Base-by-base conservation (phyloP, 2,329 filamentous ascomycete genomes). In the Catunica adiposa region DNA sequence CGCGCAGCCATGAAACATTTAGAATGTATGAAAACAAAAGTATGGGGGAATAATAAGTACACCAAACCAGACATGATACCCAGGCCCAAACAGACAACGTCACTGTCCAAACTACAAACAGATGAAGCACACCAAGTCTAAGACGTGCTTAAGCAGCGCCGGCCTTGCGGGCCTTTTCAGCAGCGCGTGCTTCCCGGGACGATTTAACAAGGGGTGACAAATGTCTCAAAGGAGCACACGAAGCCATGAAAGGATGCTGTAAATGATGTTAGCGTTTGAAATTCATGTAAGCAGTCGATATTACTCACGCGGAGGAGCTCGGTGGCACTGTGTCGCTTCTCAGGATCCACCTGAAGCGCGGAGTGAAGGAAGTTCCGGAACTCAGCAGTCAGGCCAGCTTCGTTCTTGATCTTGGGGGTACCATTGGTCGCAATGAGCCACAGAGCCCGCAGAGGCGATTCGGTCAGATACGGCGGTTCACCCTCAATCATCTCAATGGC, bases 401-500 rank as follows among this genome's bases (percentile, higher is more conserved):
- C 88, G 61, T 96, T 89, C 71, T 97, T 97, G 70, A 98, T 94
- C 54, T 83, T 77, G 1, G 92, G 92, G 15, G 92, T 97, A 51
- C 92, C 92, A 65, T 95, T 95, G 34, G 92, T 97, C 55, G 92
- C 92, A 67, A 98, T 98, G 63, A 98, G 72, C 76, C 92, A 98
- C 38, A 98, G 76, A 1, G 92, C 92, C 59, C 90, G 82, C 23
- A 98, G 76, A 3, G 92, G 92, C 38, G 88, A 94, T 68, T 98
- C 92, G 40, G 89, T 97, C 58, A 98, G 75, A 66, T 97, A 98
- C 23, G 92, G 92, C 11, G 92, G 92, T 68, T 97, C 92, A 66
- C 90, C 92, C 71, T 97, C 92, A 61, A 98, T 95, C 92, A 98
- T 98, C 70, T 98, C 92, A 64, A 98, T 97, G 6, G 92, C 89